These are phyloP conservation scores for Chlamydomonas schloesseri DNA, from an alignment of 139 green algal species.

Conservation along the genomic window DNA sequence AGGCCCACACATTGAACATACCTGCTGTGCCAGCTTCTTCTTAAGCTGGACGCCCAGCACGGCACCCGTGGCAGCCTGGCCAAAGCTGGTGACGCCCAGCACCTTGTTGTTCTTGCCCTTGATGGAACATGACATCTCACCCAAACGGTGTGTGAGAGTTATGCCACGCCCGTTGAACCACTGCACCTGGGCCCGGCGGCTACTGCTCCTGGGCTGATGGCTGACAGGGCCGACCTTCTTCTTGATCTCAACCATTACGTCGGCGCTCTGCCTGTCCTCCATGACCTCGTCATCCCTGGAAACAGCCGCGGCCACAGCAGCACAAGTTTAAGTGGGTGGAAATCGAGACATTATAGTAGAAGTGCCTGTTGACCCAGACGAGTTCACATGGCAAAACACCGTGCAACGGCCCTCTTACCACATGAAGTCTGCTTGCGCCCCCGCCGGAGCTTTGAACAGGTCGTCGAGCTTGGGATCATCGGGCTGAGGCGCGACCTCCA, in stretches of 20 bases:
- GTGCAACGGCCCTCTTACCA: neutral
- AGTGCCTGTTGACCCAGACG: neutral
- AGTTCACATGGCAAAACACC: neutral
- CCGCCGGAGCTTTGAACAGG: neutral
- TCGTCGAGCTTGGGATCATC: neutral
- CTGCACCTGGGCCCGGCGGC: neutral
- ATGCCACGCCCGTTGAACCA: slow-evolving; percentile 3
- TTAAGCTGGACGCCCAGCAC: slow-evolving; percentile 2
- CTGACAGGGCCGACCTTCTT: neutral
- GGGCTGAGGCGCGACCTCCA: neutral
- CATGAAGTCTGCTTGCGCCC: neutral
- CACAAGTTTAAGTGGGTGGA: too few species aligned
- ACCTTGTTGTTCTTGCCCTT: neutral
- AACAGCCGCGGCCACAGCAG: neutral
- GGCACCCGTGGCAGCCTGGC: neutral
- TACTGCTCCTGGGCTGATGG: neutral
- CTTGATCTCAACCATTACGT: neutral
- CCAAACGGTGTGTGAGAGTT: neutral
- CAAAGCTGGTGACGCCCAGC: neutral
- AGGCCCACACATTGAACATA: neutral
- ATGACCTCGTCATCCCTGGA: neutral
- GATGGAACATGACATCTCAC: neutral
- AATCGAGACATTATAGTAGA: neutral
- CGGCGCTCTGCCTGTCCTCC: neutral
- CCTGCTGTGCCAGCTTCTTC: neutral